phyloP scores from a whole-genome alignment of 1,139 yeast genomes.

The Hansenula lynferdii region DNA sequence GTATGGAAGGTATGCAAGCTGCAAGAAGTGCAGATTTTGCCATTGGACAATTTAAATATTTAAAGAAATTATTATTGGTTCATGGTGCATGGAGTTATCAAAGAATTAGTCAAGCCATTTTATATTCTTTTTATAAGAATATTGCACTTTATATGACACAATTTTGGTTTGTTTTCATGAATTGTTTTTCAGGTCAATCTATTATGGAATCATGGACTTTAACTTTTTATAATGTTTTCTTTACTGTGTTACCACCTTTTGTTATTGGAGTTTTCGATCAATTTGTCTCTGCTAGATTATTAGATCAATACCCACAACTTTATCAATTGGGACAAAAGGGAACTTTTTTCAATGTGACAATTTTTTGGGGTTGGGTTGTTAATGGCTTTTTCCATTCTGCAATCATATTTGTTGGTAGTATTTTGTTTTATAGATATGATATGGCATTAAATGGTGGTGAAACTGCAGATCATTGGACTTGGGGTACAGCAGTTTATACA shows the following conservation, averaged over 20 bases:
- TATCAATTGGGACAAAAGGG: constrained; percentile 89
- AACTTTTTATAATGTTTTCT: constrained; percentile 92
- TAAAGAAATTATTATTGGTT: constrained; percentile 77
- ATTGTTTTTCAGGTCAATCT: constrained; percentile 93
- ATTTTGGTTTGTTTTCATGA: constrained; percentile 93
- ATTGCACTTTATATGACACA: constrained; percentile 96
- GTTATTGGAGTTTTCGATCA: constrained; percentile 97
- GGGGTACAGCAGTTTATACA: constrained; percentile 92
- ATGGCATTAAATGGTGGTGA: constrained; percentile 63
- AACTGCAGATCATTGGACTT: constrained; percentile 87
- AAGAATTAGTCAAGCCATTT: constrained; percentile 84
- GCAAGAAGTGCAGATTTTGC: constrained; percentile 98
- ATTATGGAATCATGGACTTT: constrained; percentile 97
- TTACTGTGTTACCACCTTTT: constrained; percentile 94
- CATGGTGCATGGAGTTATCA: constrained; percentile 99
- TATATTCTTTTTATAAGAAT: constrained; percentile 94
- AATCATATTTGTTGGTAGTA: constrained; percentile 70
- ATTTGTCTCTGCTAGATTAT: constrained; percentile 83
- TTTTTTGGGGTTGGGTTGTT: constrained; percentile 96
- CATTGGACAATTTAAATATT: constrained; percentile 89
- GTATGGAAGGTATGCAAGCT: constrained; percentile 99
- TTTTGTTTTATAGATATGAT: constrained; percentile 65
- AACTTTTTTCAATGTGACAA: constrained; percentile 81
- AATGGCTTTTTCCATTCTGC: constrained; percentile 96
- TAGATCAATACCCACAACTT: constrained; percentile 89